Evolutionary conservation across 1,139 yeast species (phyloP), one percentile per base, ranked within the genome.

Genomic region (Suhomyces kunorum): DNA sequence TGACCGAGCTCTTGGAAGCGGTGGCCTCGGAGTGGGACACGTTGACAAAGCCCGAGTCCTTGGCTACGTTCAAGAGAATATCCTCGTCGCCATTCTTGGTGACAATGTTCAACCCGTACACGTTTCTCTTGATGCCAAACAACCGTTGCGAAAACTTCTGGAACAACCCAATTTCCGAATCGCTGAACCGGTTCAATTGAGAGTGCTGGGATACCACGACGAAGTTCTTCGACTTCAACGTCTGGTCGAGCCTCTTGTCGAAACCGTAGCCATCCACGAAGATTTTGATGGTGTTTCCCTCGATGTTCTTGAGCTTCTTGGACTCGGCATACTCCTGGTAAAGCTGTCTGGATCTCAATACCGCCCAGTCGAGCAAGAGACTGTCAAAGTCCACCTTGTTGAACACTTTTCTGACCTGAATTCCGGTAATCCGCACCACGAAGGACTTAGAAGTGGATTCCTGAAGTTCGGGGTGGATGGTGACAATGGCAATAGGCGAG

Each of bases 401-500:
- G 55, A 83, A 84, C 3, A 83, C 89, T 54, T 77, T 78, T 60
- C 88, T 75, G 32, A 83, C 76, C 43, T 83, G 83, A 15, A 80
- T 57, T 3, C 83, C 80, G 4, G 79, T 68, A 40, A 84, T 75
- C 38, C 68, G 69, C 44, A 80, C 74, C 6, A 67, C 63, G 42
- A 75, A 70, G 24, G 57, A 54, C 16, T 71, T 63, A 27, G 63
- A 69, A 8, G 63, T 59, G 2, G 71, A 63, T 34, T 57, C 54
- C 17, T 64, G 63, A n/a, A 60, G 64, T 39, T 68, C 61, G 2
- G 73, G 71, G 20, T 54, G 59, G 38, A 73, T 56, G 3, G 82
- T 63, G 16, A 76, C 64, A 30, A 81, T 64, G 1, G 88, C 88
- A 54, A 85, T 81, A 16, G 92, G 89, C 2, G 82, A 69, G 18